Base-by-base conservation (phyloP, 768 basidiomycete genomes). In the Asterophora lycoperdoides region DNA sequence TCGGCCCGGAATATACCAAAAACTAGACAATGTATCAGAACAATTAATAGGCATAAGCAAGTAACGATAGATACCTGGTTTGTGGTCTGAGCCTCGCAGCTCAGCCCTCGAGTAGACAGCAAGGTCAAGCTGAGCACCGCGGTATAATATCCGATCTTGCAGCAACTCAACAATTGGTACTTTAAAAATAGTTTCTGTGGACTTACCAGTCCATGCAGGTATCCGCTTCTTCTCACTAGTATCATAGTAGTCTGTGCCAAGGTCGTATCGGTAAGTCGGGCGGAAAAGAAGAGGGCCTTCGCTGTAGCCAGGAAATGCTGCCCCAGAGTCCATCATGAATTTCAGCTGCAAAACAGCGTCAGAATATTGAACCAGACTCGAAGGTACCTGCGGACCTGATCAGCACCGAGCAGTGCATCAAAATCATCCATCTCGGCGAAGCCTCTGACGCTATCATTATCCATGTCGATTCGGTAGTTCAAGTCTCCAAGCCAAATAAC, bases 191-290 rank as follows among this genome's bases (percentile, higher is more conserved):
- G 8, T n/a, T 1, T 28, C 26, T 30, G 23, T 26, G 44, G 33
- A 55, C 77, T 51, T 48, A 93, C 93, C 93, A 58, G 95, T 98
- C 94, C 94, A 98, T 14, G 95, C 92, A 5, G 96, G 96, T 61
- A 96, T 86, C 19, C 96, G 80, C 78, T 85, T 81, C 72, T 98
- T 99, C 68, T 98, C 96, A 62, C 91, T 89, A 11, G 91, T 88
- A 64, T 99, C 96, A 63, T 97, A 99, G 41, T 75, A 75, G 53
- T 96, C 87, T 8, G 93, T 83, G 8, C 83, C 80, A 5, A 85
- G 61, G 60, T 88, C 84, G 60, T 94, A 98, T 54, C 91, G 89
- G 70, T 99, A 98, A 2, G 95, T 99, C 7, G 96, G 96, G 11
- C 82, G 74, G 70, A 99, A 99, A n/a, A 89, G 61, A 14, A 98